Conservation (phyloP, 441 rosid genomes). For the Populus trichocarpa region DNA sequence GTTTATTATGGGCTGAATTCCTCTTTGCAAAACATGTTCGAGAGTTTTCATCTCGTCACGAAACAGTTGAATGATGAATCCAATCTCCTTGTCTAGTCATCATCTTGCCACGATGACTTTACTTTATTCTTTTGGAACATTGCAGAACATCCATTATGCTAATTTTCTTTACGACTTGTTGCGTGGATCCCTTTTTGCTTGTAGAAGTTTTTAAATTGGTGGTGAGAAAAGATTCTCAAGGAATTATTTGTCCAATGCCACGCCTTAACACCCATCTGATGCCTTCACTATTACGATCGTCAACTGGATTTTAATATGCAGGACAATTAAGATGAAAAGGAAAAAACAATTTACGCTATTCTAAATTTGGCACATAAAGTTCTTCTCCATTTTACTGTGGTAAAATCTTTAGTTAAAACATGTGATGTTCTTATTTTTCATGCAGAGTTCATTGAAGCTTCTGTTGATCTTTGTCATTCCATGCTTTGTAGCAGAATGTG, state of each 20-base stretch:
- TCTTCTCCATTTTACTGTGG: neutral
- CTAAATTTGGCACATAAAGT: neutral
- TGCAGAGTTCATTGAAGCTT: constrained; percentile 82
- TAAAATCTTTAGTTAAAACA: neutral
- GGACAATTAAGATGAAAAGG: neutral
- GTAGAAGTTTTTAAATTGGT: neutral
- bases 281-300: neutral
- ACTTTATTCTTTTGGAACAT: too few relatives aligned
- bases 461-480: constrained; percentile 67
- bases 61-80: too few relatives aligned
- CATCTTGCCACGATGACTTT: too few relatives aligned
- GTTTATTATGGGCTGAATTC: too few relatives aligned
- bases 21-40: too few relatives aligned
- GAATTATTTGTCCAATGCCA: neutral
- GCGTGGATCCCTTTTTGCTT: too few relatives aligned
- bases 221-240: neutral
- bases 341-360: neutral
- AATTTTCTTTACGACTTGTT: too few relatives aligned
- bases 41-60: too few relatives aligned
- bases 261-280: too few relatives aligned
- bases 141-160: too few relatives aligned
- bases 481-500: constrained; percentile 63
- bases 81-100: too few relatives aligned
- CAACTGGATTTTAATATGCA: neutral
- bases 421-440: neutral